These are phyloP conservation scores for Wallacemonas sp. DNA, from an alignment of 208 protist genomes.

Conservation along the genomic window DNA sequence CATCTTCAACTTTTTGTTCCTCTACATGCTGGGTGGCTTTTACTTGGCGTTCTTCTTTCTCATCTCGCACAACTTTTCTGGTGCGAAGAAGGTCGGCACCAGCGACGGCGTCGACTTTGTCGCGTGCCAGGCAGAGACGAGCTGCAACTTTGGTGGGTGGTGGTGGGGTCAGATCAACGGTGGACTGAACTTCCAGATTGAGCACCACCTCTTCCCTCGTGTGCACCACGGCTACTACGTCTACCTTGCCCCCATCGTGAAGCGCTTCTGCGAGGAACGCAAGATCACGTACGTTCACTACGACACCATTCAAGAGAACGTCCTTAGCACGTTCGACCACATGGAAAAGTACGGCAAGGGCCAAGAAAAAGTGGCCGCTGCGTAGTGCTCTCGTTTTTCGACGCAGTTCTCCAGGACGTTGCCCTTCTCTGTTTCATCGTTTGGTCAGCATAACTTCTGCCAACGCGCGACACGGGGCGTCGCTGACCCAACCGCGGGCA, in stretches of 20 bases:
- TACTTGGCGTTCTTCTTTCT: slow-evolving; percentile 85
- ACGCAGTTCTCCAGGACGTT: too few species aligned
- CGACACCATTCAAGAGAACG: slow-evolving; percentile 68
- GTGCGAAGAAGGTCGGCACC: slow-evolving; percentile 59
- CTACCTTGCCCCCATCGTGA: slow-evolving; percentile 70
- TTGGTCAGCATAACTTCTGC: too few species aligned
- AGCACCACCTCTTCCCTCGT: slow-evolving; percentile 88
- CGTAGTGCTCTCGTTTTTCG: slow-evolving; percentile 6
- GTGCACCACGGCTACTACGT: slow-evolving; percentile 83
- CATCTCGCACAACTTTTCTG: slow-evolving; percentile 80
- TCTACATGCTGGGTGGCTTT: slow-evolving; percentile 73
- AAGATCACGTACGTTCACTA: slow-evolving; percentile 69
- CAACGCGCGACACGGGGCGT: too few species aligned
- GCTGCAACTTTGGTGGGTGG: slow-evolving; percentile 76
- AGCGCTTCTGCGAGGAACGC: slow-evolving; percentile 54
- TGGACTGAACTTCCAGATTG: slow-evolving; percentile 88
- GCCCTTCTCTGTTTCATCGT: too few species aligned
- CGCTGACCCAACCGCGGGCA: too few species aligned
- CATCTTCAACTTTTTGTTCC: slow-evolving; percentile 40
- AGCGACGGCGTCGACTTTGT: slow-evolving; percentile 61
- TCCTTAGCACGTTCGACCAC: slow-evolving; percentile 58
- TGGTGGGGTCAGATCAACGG: slow-evolving; percentile 78
- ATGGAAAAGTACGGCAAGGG: slow-evolving; percentile 60
- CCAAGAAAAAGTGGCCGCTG: slow-evolving; percentile 28
- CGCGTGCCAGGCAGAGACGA: slow-evolving; percentile 61